Percentiles rank a stretch among this genome's conserved stretches.
phyloP scores from a whole-genome alignment of 2,329 filamentous ascomycete genomes.

The Fonsecaea multimorphosa region DNA sequence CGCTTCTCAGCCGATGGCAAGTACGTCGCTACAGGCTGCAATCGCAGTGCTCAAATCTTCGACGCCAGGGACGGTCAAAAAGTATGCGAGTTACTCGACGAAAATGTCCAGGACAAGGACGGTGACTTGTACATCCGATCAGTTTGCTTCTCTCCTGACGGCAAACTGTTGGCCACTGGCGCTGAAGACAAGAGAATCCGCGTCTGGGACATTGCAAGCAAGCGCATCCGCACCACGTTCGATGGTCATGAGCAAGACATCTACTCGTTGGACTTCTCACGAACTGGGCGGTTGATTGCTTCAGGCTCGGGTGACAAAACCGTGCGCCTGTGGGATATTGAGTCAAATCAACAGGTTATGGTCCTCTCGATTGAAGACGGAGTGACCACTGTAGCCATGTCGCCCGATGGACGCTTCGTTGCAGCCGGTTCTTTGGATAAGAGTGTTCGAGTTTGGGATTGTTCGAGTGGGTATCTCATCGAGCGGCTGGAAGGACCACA shows the following conservation, averaged over 20 bases:
- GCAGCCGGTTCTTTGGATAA: conserved; percentile 95
- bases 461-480: conserved; percentile 80
- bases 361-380: conserved; percentile 94
- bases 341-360: conserved; percentile 78
- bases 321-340: conserved; percentile 94
- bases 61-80: conserved; percentile 87
- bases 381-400: conserved; percentile 96
- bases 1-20: conserved; percentile 95
- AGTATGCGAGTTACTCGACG: conserved; percentile 88
- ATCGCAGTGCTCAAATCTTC: conserved; percentile 98
- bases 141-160: conserved; percentile 98
- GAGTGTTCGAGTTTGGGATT: conserved; percentile 97
- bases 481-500: conserved; percentile 91
- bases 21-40: conserved; percentile 95
- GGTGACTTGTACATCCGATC: conserved; percentile 97
- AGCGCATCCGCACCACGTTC: conserved; percentile 89
- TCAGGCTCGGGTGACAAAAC: conserved; percentile 94
- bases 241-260: conserved; percentile 98
- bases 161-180: conserved; percentile 89
- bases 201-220: conserved; percentile 89
- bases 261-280: conserved; percentile 92
- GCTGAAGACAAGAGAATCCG: conserved; percentile 97
- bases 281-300: conserved; percentile 90
- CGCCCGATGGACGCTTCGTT: conserved; percentile 90
- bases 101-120: conserved; percentile 75